Base-by-base conservation (phyloP, 495 filamentous ascomycete species). In the Lophiostoma macrostomum region DNA sequence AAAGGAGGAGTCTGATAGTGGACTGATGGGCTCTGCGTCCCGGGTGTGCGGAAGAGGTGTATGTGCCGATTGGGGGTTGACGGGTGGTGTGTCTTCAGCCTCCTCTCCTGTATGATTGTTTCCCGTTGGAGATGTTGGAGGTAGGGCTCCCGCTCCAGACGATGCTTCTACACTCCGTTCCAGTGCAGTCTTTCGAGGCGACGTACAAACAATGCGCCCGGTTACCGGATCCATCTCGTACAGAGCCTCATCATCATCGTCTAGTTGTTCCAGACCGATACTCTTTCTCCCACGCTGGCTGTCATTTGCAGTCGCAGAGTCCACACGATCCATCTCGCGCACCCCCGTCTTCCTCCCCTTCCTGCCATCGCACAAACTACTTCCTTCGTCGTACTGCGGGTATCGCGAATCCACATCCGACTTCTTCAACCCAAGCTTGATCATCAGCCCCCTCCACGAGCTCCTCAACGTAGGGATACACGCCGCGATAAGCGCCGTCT, bases 381-480 rank as follows among this genome's bases (percentile, higher is more conserved):
- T 52, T 18, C 48, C 48, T 20, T 18, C 12, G 14, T 13, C 36
- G 27, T 40, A 42, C 37, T 23, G 14, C 27, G 12, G 24, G 19
- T 25, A 25, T 41, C 13, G 25, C 28, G 24, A 25, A 23, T 31
- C 48, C 35, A 13, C 35, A 23, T 31, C 36, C n/a, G 45, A 18
- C 44, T 45, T 18, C 32, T 50, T 27, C 41, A 43, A 27, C 4
- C 39, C 39, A 14, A 43, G 6, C 8, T 16, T 27, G n/a, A 29
- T 27, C 3, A 67, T 55, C 31, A 65, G 25, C 16, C 50, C 53
- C 32, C 59, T 60, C 36, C 51, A 55, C 30, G 60, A 53, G 38
- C 56, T 50, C 34, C 61, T 53, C 24, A 67, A 44, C 22, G 53
- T 56, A 0, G 64, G 64, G 14, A 65, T 42, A 32, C 64, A 67